These are phyloP conservation scores for Xylaria sp. DNA, from an alignment of 2,329 filamentous ascomycete species.

Conservation along the genomic window DNA sequence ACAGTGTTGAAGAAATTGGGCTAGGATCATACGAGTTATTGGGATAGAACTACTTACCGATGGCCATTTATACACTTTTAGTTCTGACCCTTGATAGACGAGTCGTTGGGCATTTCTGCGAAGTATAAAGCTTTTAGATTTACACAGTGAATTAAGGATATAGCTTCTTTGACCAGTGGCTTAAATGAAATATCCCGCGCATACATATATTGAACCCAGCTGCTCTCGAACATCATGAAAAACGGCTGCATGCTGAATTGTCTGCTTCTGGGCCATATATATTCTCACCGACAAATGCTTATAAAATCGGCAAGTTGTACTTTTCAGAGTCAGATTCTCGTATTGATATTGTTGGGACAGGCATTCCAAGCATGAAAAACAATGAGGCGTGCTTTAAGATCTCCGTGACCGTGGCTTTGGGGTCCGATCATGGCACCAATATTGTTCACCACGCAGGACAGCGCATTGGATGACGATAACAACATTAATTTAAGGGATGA, in stretches of 20 bases:
- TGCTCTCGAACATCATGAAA: constrained; percentile 19
- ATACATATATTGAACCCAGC: background rate
- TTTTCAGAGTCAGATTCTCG: constrained; percentile 3
- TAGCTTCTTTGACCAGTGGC: background rate
- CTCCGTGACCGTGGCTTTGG: constrained; percentile 30
- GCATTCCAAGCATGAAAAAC: constrained; percentile 15
- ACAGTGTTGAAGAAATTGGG: background rate
- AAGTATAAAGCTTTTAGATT: background rate
- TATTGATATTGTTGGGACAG: constrained; percentile 22
- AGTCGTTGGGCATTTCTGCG: background rate
- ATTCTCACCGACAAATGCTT: constrained; percentile 11
- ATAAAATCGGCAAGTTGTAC: constrained; percentile 1
- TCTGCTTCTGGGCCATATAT: constrained; percentile 5
- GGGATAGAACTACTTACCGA: background rate
- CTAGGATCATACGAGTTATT: background rate
- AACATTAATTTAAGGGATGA: background rate
- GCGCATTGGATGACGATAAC: constrained; percentile 15
- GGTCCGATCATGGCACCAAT: constrained; percentile 22
- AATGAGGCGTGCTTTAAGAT: constrained; percentile 30
- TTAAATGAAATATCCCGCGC: background rate
- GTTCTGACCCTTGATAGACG: background rate
- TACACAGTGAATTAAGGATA: background rate
- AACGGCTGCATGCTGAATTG: constrained; percentile 34
- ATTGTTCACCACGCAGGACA: constrained; percentile 21
- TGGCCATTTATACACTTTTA: background rate